Conservation (phyloP, 805 yeast genomes). For the Metschnikowia koreensis region DNA sequence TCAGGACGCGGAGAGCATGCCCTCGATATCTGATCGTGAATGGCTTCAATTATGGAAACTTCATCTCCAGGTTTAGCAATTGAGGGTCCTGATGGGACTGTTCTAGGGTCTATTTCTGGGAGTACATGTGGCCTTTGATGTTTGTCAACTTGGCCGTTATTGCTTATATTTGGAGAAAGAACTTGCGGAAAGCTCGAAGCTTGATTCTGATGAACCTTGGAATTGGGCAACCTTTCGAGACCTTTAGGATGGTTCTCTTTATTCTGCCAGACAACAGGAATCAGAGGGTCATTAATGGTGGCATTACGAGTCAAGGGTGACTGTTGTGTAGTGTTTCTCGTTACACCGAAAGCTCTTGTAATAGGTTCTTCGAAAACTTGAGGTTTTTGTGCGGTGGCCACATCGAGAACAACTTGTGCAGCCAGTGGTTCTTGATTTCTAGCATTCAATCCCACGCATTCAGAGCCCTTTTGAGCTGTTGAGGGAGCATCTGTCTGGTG, state of each 20-base stretch:
- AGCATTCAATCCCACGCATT: too few relatives aligned
- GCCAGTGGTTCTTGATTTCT: too few relatives aligned
- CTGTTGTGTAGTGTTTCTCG: not conserved
- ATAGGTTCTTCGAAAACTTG: too few relatives aligned
- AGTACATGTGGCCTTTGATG: not conserved
- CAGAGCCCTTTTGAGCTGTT: too few relatives aligned
- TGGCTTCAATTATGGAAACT: constrained; percentile 10
- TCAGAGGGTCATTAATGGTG: constrained; percentile 1
- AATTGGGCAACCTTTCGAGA: constrained; percentile 1
- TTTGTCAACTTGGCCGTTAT: not conserved
- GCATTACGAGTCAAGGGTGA: not conserved
- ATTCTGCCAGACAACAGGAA: constrained; percentile 8
- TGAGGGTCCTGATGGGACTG: not conserved
- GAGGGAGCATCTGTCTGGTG: too few relatives aligned
- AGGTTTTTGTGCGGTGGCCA: too few relatives aligned
- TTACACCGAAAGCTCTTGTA: too few relatives aligned
- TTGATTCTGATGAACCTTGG: not conserved
- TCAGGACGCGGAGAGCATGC: constrained; percentile 7
- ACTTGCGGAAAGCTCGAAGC: not conserved
- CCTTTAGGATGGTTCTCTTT: constrained; percentile 2
- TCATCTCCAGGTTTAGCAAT: not conserved
- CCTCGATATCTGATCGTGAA: constrained; percentile 12
- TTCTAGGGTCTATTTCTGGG: not conserved
- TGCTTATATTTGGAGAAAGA: not conserved
- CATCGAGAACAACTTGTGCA: too few relatives aligned